Evolutionary conservation across 2,329 filamentous ascomycete species (phyloP).

Genomic region (Fusarium buharicum): DNA sequence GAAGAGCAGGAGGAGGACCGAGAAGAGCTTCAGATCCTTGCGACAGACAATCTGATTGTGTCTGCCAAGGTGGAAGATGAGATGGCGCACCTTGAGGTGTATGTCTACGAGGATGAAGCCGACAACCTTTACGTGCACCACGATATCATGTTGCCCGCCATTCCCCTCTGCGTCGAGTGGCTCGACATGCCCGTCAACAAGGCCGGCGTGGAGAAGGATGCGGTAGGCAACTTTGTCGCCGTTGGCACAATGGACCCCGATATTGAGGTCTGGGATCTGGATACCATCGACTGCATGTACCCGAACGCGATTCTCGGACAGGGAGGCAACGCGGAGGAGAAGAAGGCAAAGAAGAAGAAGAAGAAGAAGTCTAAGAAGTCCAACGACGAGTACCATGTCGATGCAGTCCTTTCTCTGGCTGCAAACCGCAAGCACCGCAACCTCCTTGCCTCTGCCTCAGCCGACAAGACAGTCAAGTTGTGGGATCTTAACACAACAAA

Average conservation of each 20-base stretch:
- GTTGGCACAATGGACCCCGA: conserved; percentile 98
- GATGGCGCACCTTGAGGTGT: conserved; percentile 94
- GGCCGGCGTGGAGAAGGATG: conserved; percentile 67
- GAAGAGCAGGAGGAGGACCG: conserved; percentile 84
- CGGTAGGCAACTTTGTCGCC: conserved; percentile 89
- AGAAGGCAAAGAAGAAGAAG: conserved; percentile 86
- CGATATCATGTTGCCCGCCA: conserved; percentile 98
- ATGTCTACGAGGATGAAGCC: conserved; percentile 93
- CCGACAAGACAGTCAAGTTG: conserved; percentile 96
- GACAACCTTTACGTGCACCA: conserved; percentile 99
- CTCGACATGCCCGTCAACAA: conserved; percentile 90
- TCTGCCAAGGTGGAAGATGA: conserved; percentile 97
- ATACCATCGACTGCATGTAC: conserved; percentile 97
- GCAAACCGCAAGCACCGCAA: conserved; percentile 95
- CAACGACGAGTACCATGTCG: conserved; percentile 93
- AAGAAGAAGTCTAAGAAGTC: conserved; percentile 90
- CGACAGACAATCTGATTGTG: conserved; percentile 91
- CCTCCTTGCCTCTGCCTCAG: conserved; percentile 91
- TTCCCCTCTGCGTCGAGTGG: conserved; percentile 96
- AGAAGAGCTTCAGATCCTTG: conserved; percentile 91
- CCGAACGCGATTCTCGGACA: conserved; percentile 95
- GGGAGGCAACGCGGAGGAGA: conserved; percentile 65
- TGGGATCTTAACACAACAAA: conserved; percentile 95
- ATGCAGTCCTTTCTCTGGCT: conserved; percentile 89
- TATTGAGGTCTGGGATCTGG: conserved; percentile 98